These are phyloP conservation scores for Symbiodinium pilosum DNA, from an alignment of 73 alveolate species.

Conservation along the genomic window DNA sequence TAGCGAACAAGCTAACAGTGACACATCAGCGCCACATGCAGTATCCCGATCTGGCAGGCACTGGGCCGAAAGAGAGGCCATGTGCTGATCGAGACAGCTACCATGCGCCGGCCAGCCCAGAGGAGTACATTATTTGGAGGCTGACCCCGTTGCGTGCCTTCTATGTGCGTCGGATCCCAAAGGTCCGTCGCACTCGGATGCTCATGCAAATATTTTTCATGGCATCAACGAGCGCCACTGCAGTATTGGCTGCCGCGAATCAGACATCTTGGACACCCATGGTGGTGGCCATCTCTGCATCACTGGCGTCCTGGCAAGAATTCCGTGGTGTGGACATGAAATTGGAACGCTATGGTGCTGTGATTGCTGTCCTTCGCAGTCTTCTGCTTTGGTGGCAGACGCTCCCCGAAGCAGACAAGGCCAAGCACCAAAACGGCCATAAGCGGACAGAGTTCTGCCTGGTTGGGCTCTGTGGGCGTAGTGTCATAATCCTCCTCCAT, in stretches of 20 bases:
- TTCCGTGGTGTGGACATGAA: constrained; percentile 14
- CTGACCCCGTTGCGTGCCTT: neutral
- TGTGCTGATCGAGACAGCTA: neutral
- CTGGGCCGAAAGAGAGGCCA: neutral
- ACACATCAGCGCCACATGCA: constrained; percentile 7
- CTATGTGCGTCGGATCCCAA: neutral
- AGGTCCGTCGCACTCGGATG: constrained; percentile 7
- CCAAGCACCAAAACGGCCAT: too few relatives aligned
- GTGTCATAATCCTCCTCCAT: too few relatives aligned
- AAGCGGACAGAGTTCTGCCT: too few relatives aligned
- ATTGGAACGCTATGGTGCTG: neutral
- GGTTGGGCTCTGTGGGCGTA: too few relatives aligned
- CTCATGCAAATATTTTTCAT: neutral
- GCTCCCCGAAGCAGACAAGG: neutral
- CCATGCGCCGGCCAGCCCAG: neutral
- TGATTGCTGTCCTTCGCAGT: neutral
- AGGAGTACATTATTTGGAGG: constrained; percentile 1
- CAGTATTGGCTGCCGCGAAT: neutral
- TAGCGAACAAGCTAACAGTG: neutral
- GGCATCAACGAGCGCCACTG: neutral
- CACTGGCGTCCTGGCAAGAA: constrained; percentile 1
- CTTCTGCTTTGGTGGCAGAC: constrained; percentile 16
- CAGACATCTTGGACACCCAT: constrained; percentile 8
- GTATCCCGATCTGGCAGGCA: neutral
- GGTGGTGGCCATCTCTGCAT: neutral